These are phyloP conservation scores for Sclerotinia minor DNA, from an alignment of 2,329 filamentous ascomycete genomes.

Conservation along the genomic window DNA sequence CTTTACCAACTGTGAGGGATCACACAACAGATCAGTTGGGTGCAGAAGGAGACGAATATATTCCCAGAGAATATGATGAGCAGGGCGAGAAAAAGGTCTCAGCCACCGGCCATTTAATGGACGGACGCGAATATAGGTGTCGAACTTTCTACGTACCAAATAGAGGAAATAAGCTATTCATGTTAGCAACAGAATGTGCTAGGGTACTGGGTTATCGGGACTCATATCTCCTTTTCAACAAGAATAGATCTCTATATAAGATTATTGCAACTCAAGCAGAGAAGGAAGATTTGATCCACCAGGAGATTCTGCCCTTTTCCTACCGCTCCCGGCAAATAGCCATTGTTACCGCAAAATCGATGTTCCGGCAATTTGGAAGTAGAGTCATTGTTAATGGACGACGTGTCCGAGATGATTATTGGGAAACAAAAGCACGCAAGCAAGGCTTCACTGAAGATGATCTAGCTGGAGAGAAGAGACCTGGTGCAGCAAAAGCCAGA, in stretches of 20 bases:
- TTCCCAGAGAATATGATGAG: slow-evolving; percentile 89
- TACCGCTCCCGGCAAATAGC: slow-evolving; percentile 98
- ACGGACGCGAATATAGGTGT: slow-evolving; percentile 85
- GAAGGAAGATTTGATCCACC: slow-evolving; percentile 92
- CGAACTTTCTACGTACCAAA: slow-evolving; percentile 91
- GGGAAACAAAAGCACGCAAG: slow-evolving; percentile 95
- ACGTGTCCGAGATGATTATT: slow-evolving; percentile 95
- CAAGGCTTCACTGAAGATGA: slow-evolving; percentile 98
- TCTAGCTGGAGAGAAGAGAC: slow-evolving; percentile 91
- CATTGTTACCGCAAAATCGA: slow-evolving; percentile 94
- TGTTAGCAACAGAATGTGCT: slow-evolving; percentile 97
- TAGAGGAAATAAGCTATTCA: slow-evolving; percentile 91
- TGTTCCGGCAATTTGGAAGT: slow-evolving; percentile 98
- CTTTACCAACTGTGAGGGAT: slow-evolving; percentile 90
- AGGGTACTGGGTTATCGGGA: slow-evolving; percentile 91
- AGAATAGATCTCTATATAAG: slow-evolving; percentile 94
- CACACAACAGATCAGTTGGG: slow-evolving; percentile 96
- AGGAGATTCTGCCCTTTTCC: slow-evolving; percentile 95
- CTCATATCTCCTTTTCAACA: slow-evolving; percentile 98
- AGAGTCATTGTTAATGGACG: slow-evolving; percentile 87
- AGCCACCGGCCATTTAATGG: slow-evolving; percentile 75
- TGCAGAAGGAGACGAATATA: slow-evolving; percentile 86
- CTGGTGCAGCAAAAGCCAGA: slow-evolving; percentile 84
- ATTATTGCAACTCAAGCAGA: slow-evolving; percentile 95
- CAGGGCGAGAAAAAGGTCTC: slow-evolving; percentile 93